phyloP scores from a whole-genome alignment of 306 rosid genomes.

The Urtica urens region DNA sequence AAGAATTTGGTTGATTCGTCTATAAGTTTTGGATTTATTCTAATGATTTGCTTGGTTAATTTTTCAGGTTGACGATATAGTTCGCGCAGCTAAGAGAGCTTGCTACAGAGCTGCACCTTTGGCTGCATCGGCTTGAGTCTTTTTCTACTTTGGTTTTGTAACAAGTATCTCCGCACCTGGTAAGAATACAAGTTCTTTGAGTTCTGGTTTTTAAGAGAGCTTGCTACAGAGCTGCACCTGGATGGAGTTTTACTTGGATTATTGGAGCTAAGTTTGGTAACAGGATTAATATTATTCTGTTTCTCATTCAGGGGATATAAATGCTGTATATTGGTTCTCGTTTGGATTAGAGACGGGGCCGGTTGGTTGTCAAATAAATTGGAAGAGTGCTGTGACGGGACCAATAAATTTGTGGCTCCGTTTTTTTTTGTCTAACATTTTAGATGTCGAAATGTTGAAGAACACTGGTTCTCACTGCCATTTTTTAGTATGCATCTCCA shows the following conservation, averaged over 20 bases:
- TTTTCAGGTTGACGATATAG: slow-evolving; percentile 81
- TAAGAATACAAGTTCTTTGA: slow-evolving; percentile 20
- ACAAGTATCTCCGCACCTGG: slow-evolving; percentile 20
- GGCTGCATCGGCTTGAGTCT: slow-evolving; percentile 63
- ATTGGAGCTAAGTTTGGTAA: neutral
- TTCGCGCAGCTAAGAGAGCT: slow-evolving; percentile 91
- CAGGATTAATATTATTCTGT: slow-evolving; percentile 6
- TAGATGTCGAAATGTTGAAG: slow-evolving; percentile 15
- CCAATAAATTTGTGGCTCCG: slow-evolving; percentile 19
- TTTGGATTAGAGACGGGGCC: slow-evolving; percentile 27
- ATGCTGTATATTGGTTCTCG: slow-evolving; percentile 32
- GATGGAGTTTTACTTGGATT: neutral
- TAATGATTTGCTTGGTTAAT: slow-evolving; percentile 7
- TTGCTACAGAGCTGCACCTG: too few relatives aligned
- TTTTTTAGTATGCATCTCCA: slow-evolving; percentile 1
- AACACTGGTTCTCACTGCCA: slow-evolving; percentile 4
- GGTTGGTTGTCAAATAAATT: slow-evolving; percentile 44
- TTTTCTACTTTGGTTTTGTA: slow-evolving; percentile 7
- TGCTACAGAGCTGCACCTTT: slow-evolving; percentile 64
- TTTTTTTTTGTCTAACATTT: slow-evolving; percentile 16
- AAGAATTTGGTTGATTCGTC: too few relatives aligned
- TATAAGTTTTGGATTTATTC: neutral
- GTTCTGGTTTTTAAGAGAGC: neutral
- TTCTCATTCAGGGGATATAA: slow-evolving; percentile 29
- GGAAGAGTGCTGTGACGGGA: slow-evolving; percentile 20